Conservation (phyloP, 176 grass and related monocot genomes). For the Chrysopogon serrulatus region DNA sequence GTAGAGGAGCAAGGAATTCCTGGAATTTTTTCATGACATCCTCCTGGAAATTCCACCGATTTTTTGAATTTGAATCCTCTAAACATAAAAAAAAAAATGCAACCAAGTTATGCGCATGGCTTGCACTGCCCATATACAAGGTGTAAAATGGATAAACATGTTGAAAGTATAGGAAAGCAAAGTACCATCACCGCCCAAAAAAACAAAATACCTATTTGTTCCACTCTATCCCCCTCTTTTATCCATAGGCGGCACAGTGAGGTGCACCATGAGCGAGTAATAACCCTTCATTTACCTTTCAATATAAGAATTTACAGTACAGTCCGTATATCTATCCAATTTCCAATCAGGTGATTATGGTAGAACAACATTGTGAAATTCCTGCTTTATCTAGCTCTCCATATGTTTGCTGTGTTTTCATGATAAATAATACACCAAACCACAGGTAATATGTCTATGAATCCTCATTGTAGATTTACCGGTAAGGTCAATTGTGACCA, state of each 20-base stretch:
- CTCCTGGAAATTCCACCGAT: conserved; percentile 48
- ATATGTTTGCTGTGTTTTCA: not conserved
- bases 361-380: not conserved
- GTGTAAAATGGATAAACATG: not conserved
- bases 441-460: not conserved
- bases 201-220: not conserved
- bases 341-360: not conserved
- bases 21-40: conserved; percentile 49
- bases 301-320: not conserved
- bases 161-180: not conserved
- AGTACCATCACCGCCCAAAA: not conserved
- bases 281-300: not conserved
- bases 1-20: conserved; percentile 46
- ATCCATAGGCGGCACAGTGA: not conserved
- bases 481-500: not conserved
- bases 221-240: not conserved
- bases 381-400: not conserved
- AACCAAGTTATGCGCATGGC: not conserved
- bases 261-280: not conserved
- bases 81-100: conserved; percentile 31
- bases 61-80: conserved; percentile 56
- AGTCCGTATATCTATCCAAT: not conserved
- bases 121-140: not conserved
- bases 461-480: not conserved
- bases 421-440: not conserved